phyloP scores from a whole-genome alignment of 192 early-diverging fungal genomes.

The Dissophora globulifera region DNA sequence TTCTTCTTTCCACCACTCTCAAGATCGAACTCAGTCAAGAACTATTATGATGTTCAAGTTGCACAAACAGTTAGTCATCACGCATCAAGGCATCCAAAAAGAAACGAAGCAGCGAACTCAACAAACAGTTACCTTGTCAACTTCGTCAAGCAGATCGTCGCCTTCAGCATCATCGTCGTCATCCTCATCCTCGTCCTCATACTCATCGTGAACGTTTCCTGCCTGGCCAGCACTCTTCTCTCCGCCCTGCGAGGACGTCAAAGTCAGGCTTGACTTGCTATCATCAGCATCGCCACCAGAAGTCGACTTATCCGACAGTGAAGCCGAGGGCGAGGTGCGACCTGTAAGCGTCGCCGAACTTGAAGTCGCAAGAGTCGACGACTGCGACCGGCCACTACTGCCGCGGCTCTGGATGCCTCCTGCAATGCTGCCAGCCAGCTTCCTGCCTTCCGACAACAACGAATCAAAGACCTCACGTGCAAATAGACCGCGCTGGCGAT shows the following conservation, averaged over 20 bases:
- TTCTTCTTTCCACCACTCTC: constrained; percentile 40
- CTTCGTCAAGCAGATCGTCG: constrained; percentile 57
- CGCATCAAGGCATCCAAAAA: too few species aligned
- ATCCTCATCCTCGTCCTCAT: constrained; percentile 23
- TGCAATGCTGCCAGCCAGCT: constrained; percentile 58
- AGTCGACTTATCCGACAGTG: constrained; percentile 34
- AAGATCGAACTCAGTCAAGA: constrained; percentile 49
- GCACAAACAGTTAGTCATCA: too few species aligned
- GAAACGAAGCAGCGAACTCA: too few species aligned
- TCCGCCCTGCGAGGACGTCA: neutral
- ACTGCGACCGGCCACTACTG: constrained; percentile 3
- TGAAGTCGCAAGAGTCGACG: neutral
- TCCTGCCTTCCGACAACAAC: constrained; percentile 62
- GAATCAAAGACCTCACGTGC: constrained; percentile 69
- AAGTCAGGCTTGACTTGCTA: neutral
- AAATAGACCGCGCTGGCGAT: constrained; percentile 61
- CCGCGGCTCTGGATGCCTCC: constrained; percentile 33
- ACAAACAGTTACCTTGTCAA: constrained; percentile 45
- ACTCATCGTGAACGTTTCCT: constrained; percentile 4
- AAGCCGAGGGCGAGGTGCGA: neutral
- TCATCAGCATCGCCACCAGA: constrained; percentile 32
- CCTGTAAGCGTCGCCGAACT: neutral
- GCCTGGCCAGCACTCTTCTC: neutral
- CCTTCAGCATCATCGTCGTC: constrained; percentile 38
- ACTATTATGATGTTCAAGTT: constrained; percentile 1